A percentile compares a stretch with the other conserved stretches of the same genome.
These are phyloP conservation scores for Cercospora janseana DNA, from an alignment of 2,329 filamentous ascomycete species.

Conservation along the genomic window DNA sequence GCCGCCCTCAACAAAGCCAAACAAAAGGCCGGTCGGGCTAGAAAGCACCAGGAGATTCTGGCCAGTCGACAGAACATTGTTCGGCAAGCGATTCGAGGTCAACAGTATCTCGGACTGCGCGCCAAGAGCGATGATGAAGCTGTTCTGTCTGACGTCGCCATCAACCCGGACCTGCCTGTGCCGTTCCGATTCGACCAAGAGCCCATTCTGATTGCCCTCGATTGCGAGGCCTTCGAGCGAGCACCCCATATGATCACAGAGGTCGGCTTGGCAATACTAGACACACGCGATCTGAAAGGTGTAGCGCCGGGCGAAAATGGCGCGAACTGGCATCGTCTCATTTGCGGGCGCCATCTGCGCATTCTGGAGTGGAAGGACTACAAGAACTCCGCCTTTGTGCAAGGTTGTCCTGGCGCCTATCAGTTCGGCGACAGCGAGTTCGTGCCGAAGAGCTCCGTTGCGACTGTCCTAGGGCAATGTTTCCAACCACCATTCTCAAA, in stretches of 20 bases:
- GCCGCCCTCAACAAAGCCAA: conserved; percentile 53
- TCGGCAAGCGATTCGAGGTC: conserved; percentile 60
- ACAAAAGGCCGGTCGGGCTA: conserved; percentile 36
- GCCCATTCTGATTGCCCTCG: conserved; percentile 74
- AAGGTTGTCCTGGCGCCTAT: conserved; percentile 71
- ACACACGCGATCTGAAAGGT: conserved; percentile 60
- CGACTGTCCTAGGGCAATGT: conserved; percentile 50
- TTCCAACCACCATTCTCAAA: conserved; percentile 58
- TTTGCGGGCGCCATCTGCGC: conserved; percentile 72
- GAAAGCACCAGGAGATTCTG: conserved; percentile 41
- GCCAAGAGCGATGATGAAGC: conserved; percentile 31
- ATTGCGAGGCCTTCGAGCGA: conserved; percentile 77
- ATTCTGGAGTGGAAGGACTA: conserved; percentile 67
- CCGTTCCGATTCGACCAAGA: conserved; percentile 52
- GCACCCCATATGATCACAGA: conserved; percentile 71
- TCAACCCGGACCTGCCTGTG: conserved; percentile 49
- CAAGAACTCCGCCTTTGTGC: conserved; percentile 66
- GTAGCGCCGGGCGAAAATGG: conserved; percentile 62
- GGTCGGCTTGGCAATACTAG: conserved; percentile 77
- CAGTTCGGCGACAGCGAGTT: conserved; percentile 67
- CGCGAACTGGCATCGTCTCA: conserved; percentile 63
- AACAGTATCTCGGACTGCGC: conserved; percentile 71
- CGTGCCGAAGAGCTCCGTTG: conserved; percentile 48
- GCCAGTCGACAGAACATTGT: conserved; percentile 54
- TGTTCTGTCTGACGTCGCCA: conserved; percentile 21